These are phyloP conservation scores for Hanseniaspora meyeri DNA, from an alignment of 805 yeast genomes.

Conservation along the genomic window DNA sequence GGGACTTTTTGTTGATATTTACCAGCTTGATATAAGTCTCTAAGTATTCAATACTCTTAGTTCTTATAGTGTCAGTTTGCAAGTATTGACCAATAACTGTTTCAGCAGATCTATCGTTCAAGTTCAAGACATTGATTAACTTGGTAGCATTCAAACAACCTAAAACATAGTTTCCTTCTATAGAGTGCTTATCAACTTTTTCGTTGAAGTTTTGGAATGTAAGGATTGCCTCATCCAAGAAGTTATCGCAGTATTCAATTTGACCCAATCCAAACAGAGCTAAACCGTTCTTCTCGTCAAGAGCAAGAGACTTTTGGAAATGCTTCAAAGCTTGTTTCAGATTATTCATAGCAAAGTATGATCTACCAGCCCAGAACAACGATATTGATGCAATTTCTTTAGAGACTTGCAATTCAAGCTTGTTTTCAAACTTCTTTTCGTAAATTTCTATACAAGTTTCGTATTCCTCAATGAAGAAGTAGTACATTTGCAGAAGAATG, in stretches of 20 bases:
- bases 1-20: conserved; percentile 36
- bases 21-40: conserved; percentile 61
- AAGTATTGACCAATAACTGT: conserved; percentile 10
- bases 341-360: conserved; percentile 48
- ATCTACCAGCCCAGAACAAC: conserved; percentile 76
- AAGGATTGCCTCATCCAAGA: conserved; percentile 70
- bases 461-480: conserved; percentile 55
- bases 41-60: conserved; percentile 49
- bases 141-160: conserved; percentile 62
- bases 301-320: conserved; percentile 59
- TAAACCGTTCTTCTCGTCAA: conserved; percentile 50
- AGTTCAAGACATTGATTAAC: not conserved
- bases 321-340: conserved; percentile 55
- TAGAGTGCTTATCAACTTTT: conserved; percentile 34
- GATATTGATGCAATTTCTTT: conserved; percentile 45
- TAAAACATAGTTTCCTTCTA: conserved; percentile 59
- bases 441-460: conserved; percentile 47
- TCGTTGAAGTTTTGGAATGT: conserved; percentile 69
- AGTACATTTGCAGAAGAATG: conserved; percentile 54
- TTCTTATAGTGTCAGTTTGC: conserved; percentile 19
- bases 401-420: conserved; percentile 27
- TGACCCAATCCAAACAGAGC: conserved; percentile 79
- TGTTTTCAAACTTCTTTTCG: conserved; percentile 34
- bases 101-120: conserved; percentile 15
- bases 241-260: conserved; percentile 61